phyloP scores from a whole-genome alignment of 345 rosid species.

The Camelina laxa region DNA sequence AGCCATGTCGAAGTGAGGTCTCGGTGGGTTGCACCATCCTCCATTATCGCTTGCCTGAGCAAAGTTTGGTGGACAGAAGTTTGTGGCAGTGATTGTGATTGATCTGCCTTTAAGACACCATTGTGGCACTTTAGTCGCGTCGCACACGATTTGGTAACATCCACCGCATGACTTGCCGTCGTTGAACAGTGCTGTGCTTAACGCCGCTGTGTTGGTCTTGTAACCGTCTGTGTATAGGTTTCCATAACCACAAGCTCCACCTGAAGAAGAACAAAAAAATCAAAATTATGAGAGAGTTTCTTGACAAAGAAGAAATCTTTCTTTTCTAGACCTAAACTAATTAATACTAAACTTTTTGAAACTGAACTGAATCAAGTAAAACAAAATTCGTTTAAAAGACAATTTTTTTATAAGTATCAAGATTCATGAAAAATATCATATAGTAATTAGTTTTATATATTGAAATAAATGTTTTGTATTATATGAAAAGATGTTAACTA shows the following conservation, averaged over 20 bases:
- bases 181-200: slow-evolving; percentile 71
- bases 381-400: not conserved
- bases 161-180: slow-evolving; percentile 78
- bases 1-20: slow-evolving; percentile 91
- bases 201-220: slow-evolving; percentile 66
- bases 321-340: not conserved
- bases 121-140: slow-evolving; percentile 52
- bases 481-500: too few relatives aligned
- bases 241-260: slow-evolving; percentile 87
- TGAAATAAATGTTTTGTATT: too few relatives aligned
- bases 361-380: too few relatives aligned
- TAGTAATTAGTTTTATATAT: too few relatives aligned
- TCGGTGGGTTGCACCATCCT: slow-evolving; percentile 98
- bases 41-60: slow-evolving; percentile 72
- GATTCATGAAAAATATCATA: not conserved
- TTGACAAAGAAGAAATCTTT: slow-evolving; percentile 22
- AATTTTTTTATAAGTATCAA: not conserved
- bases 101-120: slow-evolving; percentile 73
- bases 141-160: slow-evolving; percentile 64
- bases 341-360: not conserved
- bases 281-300: slow-evolving; percentile 8
- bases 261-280: slow-evolving; percentile 39
- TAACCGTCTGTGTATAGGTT: slow-evolving; percentile 61
- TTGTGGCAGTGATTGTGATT: slow-evolving; percentile 75
- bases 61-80: slow-evolving; percentile 80